These are phyloP conservation scores for Cryptococcus neoformans DNA, from an alignment of 1,284 basidiomycete genomes.

Conservation along the genomic window DNA sequence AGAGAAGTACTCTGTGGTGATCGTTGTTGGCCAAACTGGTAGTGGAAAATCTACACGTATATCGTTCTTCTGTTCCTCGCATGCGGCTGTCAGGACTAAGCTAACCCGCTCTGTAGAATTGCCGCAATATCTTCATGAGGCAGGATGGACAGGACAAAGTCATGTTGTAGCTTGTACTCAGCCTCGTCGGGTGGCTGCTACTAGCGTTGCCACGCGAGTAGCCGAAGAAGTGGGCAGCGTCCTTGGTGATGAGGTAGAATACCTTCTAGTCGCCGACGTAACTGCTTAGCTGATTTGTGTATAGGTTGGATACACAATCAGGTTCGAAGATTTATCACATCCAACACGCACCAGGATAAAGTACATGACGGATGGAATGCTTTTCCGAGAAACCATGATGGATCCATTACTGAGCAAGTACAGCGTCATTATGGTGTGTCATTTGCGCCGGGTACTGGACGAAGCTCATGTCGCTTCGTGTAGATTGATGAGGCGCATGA, in stretches of 20 bases:
- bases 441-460: not conserved
- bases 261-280: not conserved
- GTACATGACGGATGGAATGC: conserved; percentile 97
- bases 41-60: conserved; percentile 96
- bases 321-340: conserved; percentile 90
- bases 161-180: conserved; percentile 88
- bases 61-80: conserved; percentile 32
- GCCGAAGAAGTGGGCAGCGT: conserved; percentile 81
- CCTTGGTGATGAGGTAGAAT: conserved; percentile 81
- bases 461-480: conserved; percentile 5
- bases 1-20: conserved; percentile 76
- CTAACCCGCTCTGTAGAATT: conserved; percentile 60
- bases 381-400: conserved; percentile 89
- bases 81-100: not conserved
- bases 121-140: conserved; percentile 88
- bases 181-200: conserved; percentile 91
- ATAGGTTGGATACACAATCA: conserved; percentile 94
- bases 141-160: conserved; percentile 78
- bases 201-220: conserved; percentile 86
- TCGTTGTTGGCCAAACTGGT: conserved; percentile 91
- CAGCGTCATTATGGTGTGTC: conserved; percentile 86
- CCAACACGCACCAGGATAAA: conserved; percentile 82
- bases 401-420: conserved; percentile 86
- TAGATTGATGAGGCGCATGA: conserved; percentile 98
- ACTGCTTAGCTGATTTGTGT: not conserved